Evolutionary conservation across 805 yeast species (phyloP).

Genomic region (Spathaspora hagerdaliae): DNA sequence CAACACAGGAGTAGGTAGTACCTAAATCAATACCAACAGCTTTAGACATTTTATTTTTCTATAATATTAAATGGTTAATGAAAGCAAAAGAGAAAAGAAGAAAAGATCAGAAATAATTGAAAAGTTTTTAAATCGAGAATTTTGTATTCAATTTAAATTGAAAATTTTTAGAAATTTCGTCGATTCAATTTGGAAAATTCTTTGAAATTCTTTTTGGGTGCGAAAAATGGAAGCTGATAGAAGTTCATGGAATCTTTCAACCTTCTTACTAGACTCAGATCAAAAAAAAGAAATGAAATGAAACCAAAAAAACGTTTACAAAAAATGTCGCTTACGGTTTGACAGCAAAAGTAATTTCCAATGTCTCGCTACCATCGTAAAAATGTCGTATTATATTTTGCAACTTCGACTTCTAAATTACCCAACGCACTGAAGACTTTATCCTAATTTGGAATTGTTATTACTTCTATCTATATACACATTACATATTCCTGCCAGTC

Average conservation of each 20-base stretch:
- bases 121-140: not conserved
- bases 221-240: slow-evolving; percentile 2
- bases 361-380: too few relatives aligned
- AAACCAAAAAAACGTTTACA: too few relatives aligned
- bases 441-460: too few relatives aligned
- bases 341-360: too few relatives aligned
- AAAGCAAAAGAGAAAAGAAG: slow-evolving; percentile 1
- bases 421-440: too few relatives aligned
- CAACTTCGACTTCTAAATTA: too few relatives aligned
- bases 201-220: not conserved
- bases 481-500: too few relatives aligned
- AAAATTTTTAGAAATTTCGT: slow-evolving; percentile 1
- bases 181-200: slow-evolving; percentile 1
- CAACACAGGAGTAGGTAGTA: slow-evolving; percentile 94
- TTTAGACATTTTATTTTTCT: slow-evolving; percentile 38
- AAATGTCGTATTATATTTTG: too few relatives aligned
- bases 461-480: too few relatives aligned
- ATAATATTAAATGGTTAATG: not conserved
- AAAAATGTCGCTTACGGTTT: too few relatives aligned
- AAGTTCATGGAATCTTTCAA: slow-evolving; percentile 1
- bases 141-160: slow-evolving; percentile 1
- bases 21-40: slow-evolving; percentile 92
- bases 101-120: not conserved
- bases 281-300: not conserved
- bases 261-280: too few relatives aligned